Conservation (phyloP, 73 alveolate species). For the Paramecium sexaurelia region DNA sequence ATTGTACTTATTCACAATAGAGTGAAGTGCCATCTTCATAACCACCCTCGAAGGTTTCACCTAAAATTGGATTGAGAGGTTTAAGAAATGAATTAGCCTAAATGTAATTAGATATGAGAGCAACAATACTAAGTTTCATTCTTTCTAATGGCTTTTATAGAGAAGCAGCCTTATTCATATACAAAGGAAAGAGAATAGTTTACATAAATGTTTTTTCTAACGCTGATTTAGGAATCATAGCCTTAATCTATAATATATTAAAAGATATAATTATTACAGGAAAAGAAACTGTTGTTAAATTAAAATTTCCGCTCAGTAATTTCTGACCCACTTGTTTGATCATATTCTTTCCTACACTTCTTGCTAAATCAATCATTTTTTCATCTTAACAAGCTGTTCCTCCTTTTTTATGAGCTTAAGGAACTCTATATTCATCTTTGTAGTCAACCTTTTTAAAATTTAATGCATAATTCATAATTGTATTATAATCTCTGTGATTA, state of each 20-base stretch:
- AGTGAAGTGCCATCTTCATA: conserved; percentile 94
- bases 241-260: conserved; percentile 26
- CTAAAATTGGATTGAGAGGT: conserved; percentile 98
- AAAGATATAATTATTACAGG: conserved; percentile 69
- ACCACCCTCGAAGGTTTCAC: conserved; percentile 97
- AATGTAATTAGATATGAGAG: conserved; percentile 70
- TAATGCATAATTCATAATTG: neutral
- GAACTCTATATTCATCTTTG: conserved; percentile 75
- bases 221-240: conserved; percentile 70
- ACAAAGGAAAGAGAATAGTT: conserved; percentile 67
- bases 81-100: conserved; percentile 74
- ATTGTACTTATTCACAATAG: conserved; percentile 87
- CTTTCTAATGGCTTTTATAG: conserved; percentile 75
- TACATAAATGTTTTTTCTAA: conserved; percentile 64
- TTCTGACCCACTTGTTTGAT: conserved; percentile 74
- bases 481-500: neutral
- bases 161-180: conserved; percentile 71
- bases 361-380: conserved; percentile 56
- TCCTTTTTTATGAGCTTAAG: conserved; percentile 75
- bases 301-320: conserved; percentile 76
- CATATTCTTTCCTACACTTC: conserved; percentile 78
- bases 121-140: conserved; percentile 71
- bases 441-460: conserved; percentile 17
- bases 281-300: conserved; percentile 75
- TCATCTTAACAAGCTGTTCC: conserved; percentile 74